Conservation (phyloP, 805 yeast genomes). For the Yarrowia sp. region DNA sequence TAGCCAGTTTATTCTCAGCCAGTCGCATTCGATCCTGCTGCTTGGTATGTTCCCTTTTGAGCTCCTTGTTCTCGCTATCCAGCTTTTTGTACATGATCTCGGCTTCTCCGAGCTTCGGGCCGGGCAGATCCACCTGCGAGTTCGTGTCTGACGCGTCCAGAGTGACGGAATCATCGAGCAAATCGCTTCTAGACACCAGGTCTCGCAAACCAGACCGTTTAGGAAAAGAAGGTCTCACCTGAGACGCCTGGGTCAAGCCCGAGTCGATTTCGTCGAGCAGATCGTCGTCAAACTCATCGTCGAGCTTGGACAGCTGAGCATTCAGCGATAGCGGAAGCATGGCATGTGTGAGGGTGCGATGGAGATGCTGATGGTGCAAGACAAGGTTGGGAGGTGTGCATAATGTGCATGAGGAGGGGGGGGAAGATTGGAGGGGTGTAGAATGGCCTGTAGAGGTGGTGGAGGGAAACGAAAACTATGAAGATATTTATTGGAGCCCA, state of each 20-base stretch:
- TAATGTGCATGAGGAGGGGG: neutral
- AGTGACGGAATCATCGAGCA: no score
- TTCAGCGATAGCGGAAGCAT: conserved; percentile 30
- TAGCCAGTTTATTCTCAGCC: conserved; percentile 20
- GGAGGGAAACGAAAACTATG: neutral
- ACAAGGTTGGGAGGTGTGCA: conserved; percentile 16
- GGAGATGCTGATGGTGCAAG: no score
- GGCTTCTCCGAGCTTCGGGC: neutral
- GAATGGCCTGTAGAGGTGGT: neutral
- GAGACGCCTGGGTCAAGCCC: conserved; percentile 1
- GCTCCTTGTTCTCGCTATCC: conserved; percentile 9
- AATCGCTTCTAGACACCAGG: no score
- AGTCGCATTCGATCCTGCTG: conserved; percentile 20
- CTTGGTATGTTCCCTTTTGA: conserved; percentile 15
- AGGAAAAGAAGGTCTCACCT: neutral
- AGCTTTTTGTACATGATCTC: conserved; percentile 7
- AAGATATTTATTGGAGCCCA: no score
- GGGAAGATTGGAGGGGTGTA: neutral
- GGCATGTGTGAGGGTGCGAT: neutral
- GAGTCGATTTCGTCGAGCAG: conserved; percentile 28
- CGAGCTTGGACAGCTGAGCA: conserved; percentile 37
- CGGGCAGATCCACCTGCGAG: no score
- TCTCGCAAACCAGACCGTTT: no score
- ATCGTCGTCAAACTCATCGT: conserved; percentile 31
- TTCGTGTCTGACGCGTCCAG: neutral